Evolutionary conservation across 1,284 basidiomycete species (phyloP).

Genomic region (Kwoniella shivajii): DNA sequence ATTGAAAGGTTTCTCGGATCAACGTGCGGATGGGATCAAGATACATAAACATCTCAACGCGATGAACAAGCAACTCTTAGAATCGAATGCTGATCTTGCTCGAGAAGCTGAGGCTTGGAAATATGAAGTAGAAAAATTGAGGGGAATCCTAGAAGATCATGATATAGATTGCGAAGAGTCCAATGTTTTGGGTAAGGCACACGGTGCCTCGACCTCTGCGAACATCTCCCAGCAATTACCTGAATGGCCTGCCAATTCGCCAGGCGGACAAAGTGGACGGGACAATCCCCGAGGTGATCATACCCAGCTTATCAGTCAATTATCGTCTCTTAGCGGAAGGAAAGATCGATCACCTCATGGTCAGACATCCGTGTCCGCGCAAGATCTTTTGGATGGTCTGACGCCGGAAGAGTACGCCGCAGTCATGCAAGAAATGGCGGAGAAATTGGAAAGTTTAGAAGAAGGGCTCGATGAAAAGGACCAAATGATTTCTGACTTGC

Average conservation of each 20-base stretch:
- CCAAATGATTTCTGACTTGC: slow-evolving; percentile 24
- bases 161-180: slow-evolving; percentile 41
- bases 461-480: slow-evolving; percentile 36
- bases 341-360: background rate
- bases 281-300: slow-evolving; percentile 3
- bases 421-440: slow-evolving; percentile 35
- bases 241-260: slow-evolving; percentile 7
- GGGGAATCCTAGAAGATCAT: slow-evolving; percentile 29
- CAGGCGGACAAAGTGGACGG: background rate
- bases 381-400: slow-evolving; percentile 18
- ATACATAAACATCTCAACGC: slow-evolving; percentile 53
- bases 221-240: slow-evolving; percentile 13
- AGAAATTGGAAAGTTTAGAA: slow-evolving; percentile 36
- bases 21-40: slow-evolving; percentile 48
- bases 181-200: slow-evolving; percentile 15
- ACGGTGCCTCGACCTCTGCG: background rate
- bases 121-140: slow-evolving; percentile 36
- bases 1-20: slow-evolving; percentile 29
- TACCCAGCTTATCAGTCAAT: slow-evolving; percentile 8
- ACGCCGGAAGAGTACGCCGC: slow-evolving; percentile 23
- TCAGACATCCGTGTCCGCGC: background rate
- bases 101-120: slow-evolving; percentile 48
- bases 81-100: slow-evolving; percentile 45
- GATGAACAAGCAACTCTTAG: slow-evolving; percentile 51
- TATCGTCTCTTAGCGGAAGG: slow-evolving; percentile 1